Percentiles rank a stretch among this genome's conserved stretches.
Conservation (phyloP, 352 stramenopile genomes). For the Poterioochromonas sp. region DNA sequence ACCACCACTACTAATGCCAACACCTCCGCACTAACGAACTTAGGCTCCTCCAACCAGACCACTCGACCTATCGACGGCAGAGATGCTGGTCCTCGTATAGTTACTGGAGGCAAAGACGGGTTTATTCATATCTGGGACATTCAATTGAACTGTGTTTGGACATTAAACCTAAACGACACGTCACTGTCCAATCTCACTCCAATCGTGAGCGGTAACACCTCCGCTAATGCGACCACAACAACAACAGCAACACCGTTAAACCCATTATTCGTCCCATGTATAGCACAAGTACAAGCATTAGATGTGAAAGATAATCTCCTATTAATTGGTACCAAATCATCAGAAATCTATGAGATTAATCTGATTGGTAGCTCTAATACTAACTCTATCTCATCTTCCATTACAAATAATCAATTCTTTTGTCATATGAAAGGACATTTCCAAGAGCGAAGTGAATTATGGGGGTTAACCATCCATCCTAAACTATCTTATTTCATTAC, state of each 20-base stretch:
- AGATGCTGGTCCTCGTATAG: constrained; percentile 12
- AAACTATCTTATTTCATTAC: constrained; percentile 59
- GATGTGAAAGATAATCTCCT: constrained; percentile 55
- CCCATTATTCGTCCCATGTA: no score
- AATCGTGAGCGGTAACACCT: no score
- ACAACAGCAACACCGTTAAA: no score
- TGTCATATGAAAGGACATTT: constrained; percentile 55
- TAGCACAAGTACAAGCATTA: constrained; percentile 38
- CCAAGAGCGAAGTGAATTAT: constrained; percentile 52
- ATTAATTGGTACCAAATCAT: constrained; percentile 63
- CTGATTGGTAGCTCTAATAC: background rate
- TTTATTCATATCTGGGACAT: constrained; percentile 64
- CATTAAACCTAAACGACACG: constrained; percentile 32
- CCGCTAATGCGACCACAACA: no score
- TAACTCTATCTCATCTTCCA: no score
- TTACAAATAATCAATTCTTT: no score
- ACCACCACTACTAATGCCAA: background rate
- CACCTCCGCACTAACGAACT: background rate
- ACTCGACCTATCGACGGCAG: background rate
- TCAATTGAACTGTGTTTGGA: constrained; percentile 46
- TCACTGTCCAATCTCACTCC: background rate
- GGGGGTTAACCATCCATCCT: constrained; percentile 64
- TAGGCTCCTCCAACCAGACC: background rate
- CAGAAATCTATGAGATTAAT: constrained; percentile 73
- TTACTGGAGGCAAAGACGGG: constrained; percentile 63